phyloP scores from a whole-genome alignment of 176 grass and related monocot genomes.

The Raddia guianensis region DNA sequence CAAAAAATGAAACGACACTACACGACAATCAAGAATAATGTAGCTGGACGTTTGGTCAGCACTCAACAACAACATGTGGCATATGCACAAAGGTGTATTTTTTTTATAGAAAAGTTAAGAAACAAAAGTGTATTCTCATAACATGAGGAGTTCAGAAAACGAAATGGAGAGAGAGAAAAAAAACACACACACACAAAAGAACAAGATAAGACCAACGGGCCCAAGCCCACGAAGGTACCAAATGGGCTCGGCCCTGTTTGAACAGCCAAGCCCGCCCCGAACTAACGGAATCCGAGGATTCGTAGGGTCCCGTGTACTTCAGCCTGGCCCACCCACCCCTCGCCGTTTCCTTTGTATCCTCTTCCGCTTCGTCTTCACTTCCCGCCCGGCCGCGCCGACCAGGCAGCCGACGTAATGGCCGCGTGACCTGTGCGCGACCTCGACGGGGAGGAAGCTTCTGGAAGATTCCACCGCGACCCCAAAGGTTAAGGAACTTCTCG shows the following conservation, averaged over 20 bases:
- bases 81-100: too few species aligned
- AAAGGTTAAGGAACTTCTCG: constrained; percentile 5
- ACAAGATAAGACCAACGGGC: neutral
- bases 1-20: too few species aligned
- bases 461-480: neutral
- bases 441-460: neutral
- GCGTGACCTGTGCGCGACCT: constrained; percentile 6
- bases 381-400: constrained; percentile 45
- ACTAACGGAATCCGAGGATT: constrained; percentile 44
- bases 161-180: too few species aligned
- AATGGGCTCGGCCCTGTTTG: neutral
- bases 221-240: neutral
- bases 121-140: too few species aligned
- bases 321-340: constrained; percentile 27
- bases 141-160: too few species aligned
- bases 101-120: too few species aligned
- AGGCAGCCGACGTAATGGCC: constrained; percentile 16
- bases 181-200: too few species aligned
- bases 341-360: constrained; percentile 16
- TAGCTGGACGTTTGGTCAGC: too few species aligned
- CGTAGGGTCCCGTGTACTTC: constrained; percentile 43
- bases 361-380: constrained; percentile 45
- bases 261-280: neutral
- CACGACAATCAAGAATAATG: too few species aligned
- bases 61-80: too few species aligned